A percentile compares a stretch with the other conserved stretches of the same genome.
phyloP scores from a whole-genome alignment of 2,329 filamentous ascomycete species.

The Colletotrichum sp. region DNA sequence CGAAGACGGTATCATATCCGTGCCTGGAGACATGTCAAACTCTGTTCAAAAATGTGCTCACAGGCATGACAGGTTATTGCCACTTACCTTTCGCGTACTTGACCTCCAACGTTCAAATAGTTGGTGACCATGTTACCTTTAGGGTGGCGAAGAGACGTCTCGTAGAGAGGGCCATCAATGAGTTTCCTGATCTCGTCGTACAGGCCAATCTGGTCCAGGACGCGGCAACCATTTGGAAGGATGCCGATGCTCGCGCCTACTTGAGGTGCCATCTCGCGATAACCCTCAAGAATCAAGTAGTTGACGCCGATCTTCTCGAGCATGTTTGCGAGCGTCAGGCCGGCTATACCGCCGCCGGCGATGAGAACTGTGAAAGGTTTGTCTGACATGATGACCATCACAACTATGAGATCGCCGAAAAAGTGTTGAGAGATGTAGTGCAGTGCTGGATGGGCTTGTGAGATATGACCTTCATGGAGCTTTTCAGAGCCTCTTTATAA shows the following conservation, averaged over 20 bases:
- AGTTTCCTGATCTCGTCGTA: conserved; percentile 25
- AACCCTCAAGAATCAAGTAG: conserved; percentile 52
- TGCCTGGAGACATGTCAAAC: conserved; percentile 13
- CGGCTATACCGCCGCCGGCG: background rate
- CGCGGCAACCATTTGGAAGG: conserved; percentile 42
- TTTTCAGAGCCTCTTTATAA: background rate
- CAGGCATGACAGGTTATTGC: background rate
- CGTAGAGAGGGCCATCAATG: background rate
- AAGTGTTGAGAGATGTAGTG: background rate
- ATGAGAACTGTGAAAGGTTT: background rate
- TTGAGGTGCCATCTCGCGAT: conserved; percentile 43
- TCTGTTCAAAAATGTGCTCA: background rate
- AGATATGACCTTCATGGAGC: background rate
- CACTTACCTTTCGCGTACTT: background rate
- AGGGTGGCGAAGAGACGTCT: background rate
- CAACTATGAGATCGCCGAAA: background rate
- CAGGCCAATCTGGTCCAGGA: conserved; percentile 55
- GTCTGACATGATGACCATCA: background rate
- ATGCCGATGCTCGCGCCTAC: conserved; percentile 54
- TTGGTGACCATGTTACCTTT: background rate
- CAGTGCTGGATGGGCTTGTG: background rate
- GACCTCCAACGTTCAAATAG: background rate
- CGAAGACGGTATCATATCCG: conserved; percentile 34
- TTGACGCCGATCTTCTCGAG: conserved; percentile 51
- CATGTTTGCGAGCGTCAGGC: conserved; percentile 30